Conservation (phyloP, 805 yeast genomes). For the Metschnikowia picachoensis region DNA sequence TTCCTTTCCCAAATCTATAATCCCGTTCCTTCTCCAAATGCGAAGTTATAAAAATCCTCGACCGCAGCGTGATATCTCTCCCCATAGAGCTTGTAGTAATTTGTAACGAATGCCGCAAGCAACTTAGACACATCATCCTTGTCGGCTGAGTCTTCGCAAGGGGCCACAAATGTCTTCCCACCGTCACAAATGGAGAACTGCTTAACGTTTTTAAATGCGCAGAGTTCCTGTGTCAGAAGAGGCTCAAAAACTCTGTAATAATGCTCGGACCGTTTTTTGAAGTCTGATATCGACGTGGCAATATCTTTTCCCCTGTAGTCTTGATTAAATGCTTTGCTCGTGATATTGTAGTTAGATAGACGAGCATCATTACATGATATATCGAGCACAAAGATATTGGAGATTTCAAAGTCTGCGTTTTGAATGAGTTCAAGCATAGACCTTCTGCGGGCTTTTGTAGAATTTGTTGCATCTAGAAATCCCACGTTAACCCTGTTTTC, state of each 20-base stretch:
- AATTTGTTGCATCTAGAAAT: constrained; percentile 42
- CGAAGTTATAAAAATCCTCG: constrained; percentile 11
- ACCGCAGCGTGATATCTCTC: constrained; percentile 17
- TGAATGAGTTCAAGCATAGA: constrained; percentile 27
- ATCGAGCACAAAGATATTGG: constrained; percentile 52
- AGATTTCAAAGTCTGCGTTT: constrained; percentile 18
- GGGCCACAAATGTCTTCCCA: constrained; percentile 6
- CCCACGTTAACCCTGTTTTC: constrained; percentile 30
- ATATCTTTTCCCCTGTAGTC: constrained; percentile 57
- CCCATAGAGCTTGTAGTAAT: constrained; percentile 17
- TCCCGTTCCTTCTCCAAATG: constrained; percentile 2
- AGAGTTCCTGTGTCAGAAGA: constrained; percentile 12
- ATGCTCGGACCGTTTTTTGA: constrained; percentile 50
- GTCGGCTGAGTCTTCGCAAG: constrained; percentile 1
- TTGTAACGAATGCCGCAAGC: constrained; percentile 10
- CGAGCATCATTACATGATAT: constrained; percentile 53
- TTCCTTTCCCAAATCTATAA: not conserved
- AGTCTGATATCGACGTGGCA: constrained; percentile 53
- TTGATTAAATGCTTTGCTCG: constrained; percentile 56
- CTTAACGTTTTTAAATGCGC: constrained; percentile 6
- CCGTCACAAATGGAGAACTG: constrained; percentile 14
- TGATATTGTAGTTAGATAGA: constrained; percentile 56
- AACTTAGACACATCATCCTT: constrained; percentile 11
- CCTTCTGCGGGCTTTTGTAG: constrained; percentile 32
- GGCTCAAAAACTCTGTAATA: constrained; percentile 37